Evolutionary conservation across 2,329 filamentous ascomycete genomes (phyloP).

Genomic region (Aspergillus amoenus): DNA sequence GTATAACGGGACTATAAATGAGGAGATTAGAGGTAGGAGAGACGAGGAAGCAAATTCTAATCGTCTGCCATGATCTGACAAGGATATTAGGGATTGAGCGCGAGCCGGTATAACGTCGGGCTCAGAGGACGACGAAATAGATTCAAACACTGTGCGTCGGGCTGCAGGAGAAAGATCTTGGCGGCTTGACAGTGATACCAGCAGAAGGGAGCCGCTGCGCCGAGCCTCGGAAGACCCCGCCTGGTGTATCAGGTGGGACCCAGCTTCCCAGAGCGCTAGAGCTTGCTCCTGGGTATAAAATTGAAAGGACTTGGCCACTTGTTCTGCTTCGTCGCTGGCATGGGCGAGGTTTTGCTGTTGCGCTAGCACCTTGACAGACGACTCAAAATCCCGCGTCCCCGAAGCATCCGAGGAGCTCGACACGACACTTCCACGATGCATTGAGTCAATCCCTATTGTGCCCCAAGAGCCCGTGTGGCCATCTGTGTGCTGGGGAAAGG

Average conservation of each 20-base stretch:
- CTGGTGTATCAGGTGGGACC: conserved; percentile 38
- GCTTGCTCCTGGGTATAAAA: conserved; percentile 42
- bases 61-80: conserved; percentile 46
- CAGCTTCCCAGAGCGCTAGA: conserved; percentile 40
- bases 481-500: conserved; percentile 30
- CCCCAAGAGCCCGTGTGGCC: conserved; percentile 33
- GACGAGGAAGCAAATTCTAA: conserved; percentile 41
- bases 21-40: conserved; percentile 39
- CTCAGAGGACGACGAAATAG: conserved; percentile 33
- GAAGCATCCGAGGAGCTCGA: conserved; percentile 40
- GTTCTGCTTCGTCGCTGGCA: conserved; percentile 41
- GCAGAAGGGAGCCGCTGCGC: conserved; percentile 33
- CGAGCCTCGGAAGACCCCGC: conserved; percentile 36
- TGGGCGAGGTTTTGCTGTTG: conserved; percentile 35
- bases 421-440: conserved; percentile 43
- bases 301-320: conserved; percentile 31
- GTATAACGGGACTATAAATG: conserved; percentile 41
- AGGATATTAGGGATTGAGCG: conserved; percentile 38
- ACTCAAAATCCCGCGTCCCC: conserved; percentile 39
- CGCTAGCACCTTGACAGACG: conserved; percentile 34
- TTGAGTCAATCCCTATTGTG: conserved; percentile 38
- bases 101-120: conserved; percentile 39
- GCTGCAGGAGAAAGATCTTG: conserved; percentile 40
- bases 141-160: conserved; percentile 35
- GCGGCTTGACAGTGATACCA: conserved; percentile 38